phyloP scores from a whole-genome alignment of 148 eudicot genomes.

The Persicaria tinctoria region DNA sequence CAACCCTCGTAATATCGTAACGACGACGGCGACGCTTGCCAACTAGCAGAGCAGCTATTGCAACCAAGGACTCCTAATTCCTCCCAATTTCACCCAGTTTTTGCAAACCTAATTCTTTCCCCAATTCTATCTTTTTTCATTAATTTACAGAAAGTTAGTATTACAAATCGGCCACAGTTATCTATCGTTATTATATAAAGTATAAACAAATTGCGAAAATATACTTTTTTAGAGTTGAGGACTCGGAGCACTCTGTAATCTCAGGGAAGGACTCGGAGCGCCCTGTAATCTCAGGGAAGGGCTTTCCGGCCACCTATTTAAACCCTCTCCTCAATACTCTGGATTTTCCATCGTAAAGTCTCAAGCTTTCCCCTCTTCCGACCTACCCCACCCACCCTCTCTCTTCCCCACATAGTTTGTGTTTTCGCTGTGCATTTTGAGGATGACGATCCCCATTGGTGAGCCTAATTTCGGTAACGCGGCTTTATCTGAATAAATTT shows the following conservation, averaged over 20 bases:
- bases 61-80: background rate
- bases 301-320: slow-evolving; percentile 54
- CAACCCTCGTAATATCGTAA: background rate
- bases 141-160: background rate
- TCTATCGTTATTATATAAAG: too few relatives aligned
- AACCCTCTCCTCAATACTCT: slow-evolving; percentile 17
- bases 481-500: background rate
- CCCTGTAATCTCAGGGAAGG: slow-evolving; percentile 54
- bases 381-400: background rate
- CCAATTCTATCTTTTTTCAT: background rate
- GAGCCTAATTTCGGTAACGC: slow-evolving; percentile 46
- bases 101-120: background rate
- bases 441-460: slow-evolving; percentile 60
- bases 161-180: too few relatives aligned
- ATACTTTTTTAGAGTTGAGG: too few relatives aligned
- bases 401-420: background rate
- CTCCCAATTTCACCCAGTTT: too few relatives aligned
- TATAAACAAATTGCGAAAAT: too few relatives aligned
- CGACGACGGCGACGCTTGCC: slow-evolving; percentile 1
- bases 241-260: background rate
- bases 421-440: background rate
- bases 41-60: background rate
- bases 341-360: background rate
- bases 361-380: background rate
- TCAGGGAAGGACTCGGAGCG: slow-evolving; percentile 47